Evolutionary conservation across 805 yeast species (phyloP).

Genomic region (Hanseniaspora hatyaiensis): DNA sequence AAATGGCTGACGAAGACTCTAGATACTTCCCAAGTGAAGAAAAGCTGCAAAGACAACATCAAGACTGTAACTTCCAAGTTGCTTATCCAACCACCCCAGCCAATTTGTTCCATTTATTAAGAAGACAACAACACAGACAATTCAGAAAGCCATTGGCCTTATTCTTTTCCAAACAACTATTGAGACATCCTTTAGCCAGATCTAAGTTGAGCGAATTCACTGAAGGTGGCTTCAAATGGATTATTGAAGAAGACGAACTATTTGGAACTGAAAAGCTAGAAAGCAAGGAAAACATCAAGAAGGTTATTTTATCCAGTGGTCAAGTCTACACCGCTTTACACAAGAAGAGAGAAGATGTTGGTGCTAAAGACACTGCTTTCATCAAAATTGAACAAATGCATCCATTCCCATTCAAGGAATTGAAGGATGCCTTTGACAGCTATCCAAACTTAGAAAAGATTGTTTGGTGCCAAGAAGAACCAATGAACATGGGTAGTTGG

Average conservation of each 20-base stretch:
- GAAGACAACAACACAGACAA: constrained; percentile 99
- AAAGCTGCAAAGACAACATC: constrained; percentile 92
- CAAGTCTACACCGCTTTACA: constrained; percentile 89
- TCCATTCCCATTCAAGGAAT: constrained; percentile 96
- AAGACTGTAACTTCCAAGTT: constrained; percentile 95
- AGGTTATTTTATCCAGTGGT: constrained; percentile 74
- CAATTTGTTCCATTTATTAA: constrained; percentile 84
- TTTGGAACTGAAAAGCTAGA: constrained; percentile 53
- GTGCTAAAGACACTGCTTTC: constrained; percentile 75
- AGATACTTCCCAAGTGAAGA: constrained; percentile 83
- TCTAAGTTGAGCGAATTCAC: constrained; percentile 74
- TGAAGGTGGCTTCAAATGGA: constrained; percentile 88
- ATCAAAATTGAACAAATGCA: constrained; percentile 87
- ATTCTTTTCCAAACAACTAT: constrained; percentile 83
- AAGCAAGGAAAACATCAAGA: constrained; percentile 72
- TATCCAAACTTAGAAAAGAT: constrained; percentile 79
- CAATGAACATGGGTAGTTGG: constrained; percentile 92
- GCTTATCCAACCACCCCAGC: constrained; percentile 98
- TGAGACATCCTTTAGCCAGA: constrained; percentile 96
- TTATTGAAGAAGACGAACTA: constrained; percentile 82
- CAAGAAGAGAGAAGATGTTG: constrained; percentile 72
- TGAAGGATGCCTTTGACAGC: constrained; percentile 67
- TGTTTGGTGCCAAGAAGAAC: constrained; percentile 98
- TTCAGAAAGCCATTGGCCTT: constrained; percentile 83
- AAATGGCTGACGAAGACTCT: constrained; percentile 90